Percentiles rank a stretch among this genome's conserved stretches.
phyloP scores from a whole-genome alignment of 805 yeast species.

The Candida taoyuanica region DNA sequence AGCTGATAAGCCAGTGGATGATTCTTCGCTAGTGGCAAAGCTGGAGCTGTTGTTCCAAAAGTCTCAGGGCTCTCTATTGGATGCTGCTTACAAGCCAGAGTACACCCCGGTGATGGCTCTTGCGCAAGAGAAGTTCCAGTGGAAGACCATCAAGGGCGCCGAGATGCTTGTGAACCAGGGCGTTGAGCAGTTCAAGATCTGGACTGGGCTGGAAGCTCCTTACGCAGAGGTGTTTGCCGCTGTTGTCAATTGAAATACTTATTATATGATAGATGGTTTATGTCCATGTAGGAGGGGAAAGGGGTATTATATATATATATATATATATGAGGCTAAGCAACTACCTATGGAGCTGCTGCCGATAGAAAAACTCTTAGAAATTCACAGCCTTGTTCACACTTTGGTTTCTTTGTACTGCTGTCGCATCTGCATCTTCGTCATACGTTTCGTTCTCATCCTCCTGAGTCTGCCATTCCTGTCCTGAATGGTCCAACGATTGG shows the following conservation, averaged over 20 bases:
- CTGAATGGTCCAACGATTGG: constrained; percentile 20
- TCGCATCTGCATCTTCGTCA: constrained; percentile 12
- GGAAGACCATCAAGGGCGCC: constrained; percentile 88
- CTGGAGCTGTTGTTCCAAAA: constrained; percentile 48
- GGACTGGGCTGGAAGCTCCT: constrained; percentile 68
- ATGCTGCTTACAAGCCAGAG: constrained; percentile 92
- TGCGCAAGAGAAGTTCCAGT: constrained; percentile 53
- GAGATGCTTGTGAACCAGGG: constrained; percentile 95
- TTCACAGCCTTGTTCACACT: constrained; percentile 24
- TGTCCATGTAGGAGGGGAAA: not conserved
- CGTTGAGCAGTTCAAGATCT: constrained; percentile 73
- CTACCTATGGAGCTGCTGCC: too few relatives aligned
- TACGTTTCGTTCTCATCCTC: constrained; percentile 8
- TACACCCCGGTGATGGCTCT: constrained; percentile 81
- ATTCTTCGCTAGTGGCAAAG: constrained; percentile 39
- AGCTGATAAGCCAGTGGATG: constrained; percentile 68
- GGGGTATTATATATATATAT: too few relatives aligned
- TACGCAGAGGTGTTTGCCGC: constrained; percentile 58
- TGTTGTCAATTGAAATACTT: constrained; percentile 32
- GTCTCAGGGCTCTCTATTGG: constrained; percentile 47
- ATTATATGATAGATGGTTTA: not conserved
- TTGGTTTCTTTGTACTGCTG: constrained; percentile 9
- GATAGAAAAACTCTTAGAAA: too few relatives aligned
- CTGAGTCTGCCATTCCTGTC: constrained; percentile 26
- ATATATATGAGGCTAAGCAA: too few relatives aligned